Evolutionary conservation across 257 asterid genomes (phyloP).

Genomic region (Przewalskia tangutica): DNA sequence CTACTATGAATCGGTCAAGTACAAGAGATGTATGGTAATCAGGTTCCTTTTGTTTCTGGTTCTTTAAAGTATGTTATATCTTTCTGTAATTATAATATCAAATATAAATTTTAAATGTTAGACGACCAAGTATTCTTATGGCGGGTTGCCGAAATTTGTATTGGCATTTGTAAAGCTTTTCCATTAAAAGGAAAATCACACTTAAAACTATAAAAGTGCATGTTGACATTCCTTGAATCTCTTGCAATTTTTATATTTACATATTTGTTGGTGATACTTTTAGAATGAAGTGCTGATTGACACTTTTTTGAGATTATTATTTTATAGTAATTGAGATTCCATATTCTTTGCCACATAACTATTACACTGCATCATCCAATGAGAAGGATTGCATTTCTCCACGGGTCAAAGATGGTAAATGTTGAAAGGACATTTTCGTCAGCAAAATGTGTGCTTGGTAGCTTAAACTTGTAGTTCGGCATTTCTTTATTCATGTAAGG

Average conservation of each 20-base stretch:
- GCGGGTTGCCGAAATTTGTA: not conserved
- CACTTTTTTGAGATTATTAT: not conserved
- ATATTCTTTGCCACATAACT: not conserved
- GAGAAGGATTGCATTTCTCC: not conserved
- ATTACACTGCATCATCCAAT: not conserved
- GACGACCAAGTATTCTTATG: not conserved
- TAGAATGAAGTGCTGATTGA: not conserved
- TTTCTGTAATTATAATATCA: not conserved
- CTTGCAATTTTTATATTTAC: not conserved
- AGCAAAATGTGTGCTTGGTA: not conserved
- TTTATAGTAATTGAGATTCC: not conserved
- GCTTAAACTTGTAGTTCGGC: not conserved
- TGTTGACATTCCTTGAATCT: not conserved
- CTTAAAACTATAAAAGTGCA: not conserved
- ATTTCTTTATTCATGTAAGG: not conserved
- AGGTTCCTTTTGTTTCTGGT: not conserved
- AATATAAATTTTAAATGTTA: not conserved
- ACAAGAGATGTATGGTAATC: not conserved
- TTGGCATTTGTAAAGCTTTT: not conserved
- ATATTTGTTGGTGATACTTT: not conserved
- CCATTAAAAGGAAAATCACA: not conserved
- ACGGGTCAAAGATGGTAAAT: not conserved
- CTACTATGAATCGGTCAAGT: not conserved
- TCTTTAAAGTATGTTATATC: not conserved
- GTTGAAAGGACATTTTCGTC: not conserved